Conservation (phyloP, 495 filamentous ascomycete genomes). For the Penicillium angulare region DNA sequence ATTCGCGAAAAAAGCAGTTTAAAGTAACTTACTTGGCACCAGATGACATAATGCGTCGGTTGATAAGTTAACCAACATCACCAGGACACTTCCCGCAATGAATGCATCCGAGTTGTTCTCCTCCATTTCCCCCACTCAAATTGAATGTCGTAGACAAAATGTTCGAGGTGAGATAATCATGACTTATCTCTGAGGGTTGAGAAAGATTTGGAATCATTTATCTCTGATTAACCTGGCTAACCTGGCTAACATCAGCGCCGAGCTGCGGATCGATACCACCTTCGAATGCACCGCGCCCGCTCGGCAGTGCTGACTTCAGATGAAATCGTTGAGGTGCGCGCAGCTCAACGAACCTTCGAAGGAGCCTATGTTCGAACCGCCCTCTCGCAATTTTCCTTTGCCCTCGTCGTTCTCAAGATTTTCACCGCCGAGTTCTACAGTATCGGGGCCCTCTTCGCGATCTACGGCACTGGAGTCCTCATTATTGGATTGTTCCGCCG, state of each 20-base stretch:
- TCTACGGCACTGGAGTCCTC: slow-evolving; percentile 83
- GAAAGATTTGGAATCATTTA: background rate
- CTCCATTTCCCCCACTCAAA: background rate
- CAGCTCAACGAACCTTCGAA: slow-evolving; percentile 53
- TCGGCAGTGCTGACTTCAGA: slow-evolving; percentile 57
- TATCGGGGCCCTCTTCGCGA: slow-evolving; percentile 87
- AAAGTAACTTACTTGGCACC: background rate
- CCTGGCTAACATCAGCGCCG: slow-evolving; percentile 38
- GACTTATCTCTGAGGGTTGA: background rate
- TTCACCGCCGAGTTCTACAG: slow-evolving; percentile 94
- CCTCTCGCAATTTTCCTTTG: slow-evolving; percentile 89
- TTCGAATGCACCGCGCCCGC: slow-evolving; percentile 70
- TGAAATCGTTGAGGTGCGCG: slow-evolving; percentile 8
- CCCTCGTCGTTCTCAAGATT: slow-evolving; percentile 91
- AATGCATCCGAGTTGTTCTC: too few relatives aligned
- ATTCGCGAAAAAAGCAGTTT: too few relatives aligned
- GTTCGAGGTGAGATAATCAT: background rate
- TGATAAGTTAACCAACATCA: too few relatives aligned
- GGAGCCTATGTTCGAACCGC: slow-evolving; percentile 95
- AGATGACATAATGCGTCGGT: background rate
- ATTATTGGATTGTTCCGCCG: slow-evolving; percentile 77
- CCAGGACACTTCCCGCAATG: background rate
- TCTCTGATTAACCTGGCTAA: slow-evolving; percentile 24
- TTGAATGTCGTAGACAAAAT: background rate
- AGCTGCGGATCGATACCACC: slow-evolving; percentile 42